phyloP scores from a whole-genome alignment of 306 rosid genomes.

The Acacia confusa region DNA sequence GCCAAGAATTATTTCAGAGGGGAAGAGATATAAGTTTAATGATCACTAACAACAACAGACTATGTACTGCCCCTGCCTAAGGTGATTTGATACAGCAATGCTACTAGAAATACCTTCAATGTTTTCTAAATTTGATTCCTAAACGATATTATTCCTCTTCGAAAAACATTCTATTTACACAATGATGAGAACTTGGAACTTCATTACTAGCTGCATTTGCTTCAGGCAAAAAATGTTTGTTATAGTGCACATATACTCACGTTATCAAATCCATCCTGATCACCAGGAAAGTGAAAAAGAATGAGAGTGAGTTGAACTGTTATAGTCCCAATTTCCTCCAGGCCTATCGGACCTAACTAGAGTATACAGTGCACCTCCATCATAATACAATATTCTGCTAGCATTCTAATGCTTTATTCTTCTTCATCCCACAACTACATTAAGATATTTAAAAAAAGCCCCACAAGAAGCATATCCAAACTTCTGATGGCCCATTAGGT shows the following conservation, averaged over 20 bases:
- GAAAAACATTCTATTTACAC: neutral
- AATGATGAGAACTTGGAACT: neutral
- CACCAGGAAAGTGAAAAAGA: neutral
- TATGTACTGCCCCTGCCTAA: no score
- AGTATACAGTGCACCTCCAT: neutral
- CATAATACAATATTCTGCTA: neutral
- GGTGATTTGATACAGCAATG: neutral
- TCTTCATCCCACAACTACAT: neutral
- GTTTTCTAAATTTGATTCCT: no score
- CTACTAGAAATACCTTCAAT: no score
- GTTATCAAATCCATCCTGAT: neutral
- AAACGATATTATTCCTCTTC: no score
- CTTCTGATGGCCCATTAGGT: neutral
- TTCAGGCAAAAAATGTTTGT: neutral
- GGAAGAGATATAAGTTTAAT: no score
- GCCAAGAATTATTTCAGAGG: neutral
- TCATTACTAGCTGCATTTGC: neutral
- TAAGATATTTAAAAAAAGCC: no score
- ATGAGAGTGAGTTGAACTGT: neutral
- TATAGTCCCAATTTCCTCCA: neutral
- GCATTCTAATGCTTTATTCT: neutral
- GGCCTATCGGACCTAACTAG: neutral
- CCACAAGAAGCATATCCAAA: neutral
- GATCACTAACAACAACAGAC: neutral
- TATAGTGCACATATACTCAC: no score